Base-by-base conservation (phyloP, 805 yeast genomes). In the Metschnikowia shivogae region DNA sequence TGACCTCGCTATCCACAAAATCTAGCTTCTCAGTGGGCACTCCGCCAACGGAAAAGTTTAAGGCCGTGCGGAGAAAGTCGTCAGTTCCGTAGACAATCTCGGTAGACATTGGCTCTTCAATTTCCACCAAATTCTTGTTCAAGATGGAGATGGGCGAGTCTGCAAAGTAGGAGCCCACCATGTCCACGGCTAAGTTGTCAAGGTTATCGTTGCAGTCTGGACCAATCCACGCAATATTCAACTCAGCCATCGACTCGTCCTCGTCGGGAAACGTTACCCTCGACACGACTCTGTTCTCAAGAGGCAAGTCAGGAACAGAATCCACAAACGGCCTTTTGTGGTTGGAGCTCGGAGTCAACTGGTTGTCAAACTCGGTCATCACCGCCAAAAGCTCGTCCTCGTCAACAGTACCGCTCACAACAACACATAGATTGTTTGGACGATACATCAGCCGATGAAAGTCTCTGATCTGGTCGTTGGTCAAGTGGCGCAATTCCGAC, bases 371-470 rank as follows among this genome's bases (percentile, higher is more conserved):
- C 22, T 73, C 63, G 4, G 67, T 62, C 76, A 92, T 75, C 1
- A 79, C 65, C 0, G 69, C 60, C 22, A 92, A 54, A 29, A 93
- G 69, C 54, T 89, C 96, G 0, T 63, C 67, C 50, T 86, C 89
- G 49, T 88, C 82, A n/a, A 89, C 80, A 3, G 87, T 73, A 33
- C 99, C 99, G n/a, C 86, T 78, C 9, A 93, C 74, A 39, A 93
- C 81, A 12, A 93, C 77, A 59, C 92, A 82, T 49, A 89, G 68
- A 57, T 93, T 93, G 49, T 86, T 89, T 1, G 97, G 87, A 38
- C 90, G 75, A 65, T 93, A 93, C 58, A 78, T 67, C 12, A 70
- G 63, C 26, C 72, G 66, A 63, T 93, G 98, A 59, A 88, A 93
- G 19, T 80, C 66, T 53, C 84, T 76, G 53, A 93, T 92, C 36